Evolutionary conservation across 345 rosid genomes (phyloP), one percentile per base, ranked within the genome.

Genomic region (Dipteronia dyeriana): DNA sequence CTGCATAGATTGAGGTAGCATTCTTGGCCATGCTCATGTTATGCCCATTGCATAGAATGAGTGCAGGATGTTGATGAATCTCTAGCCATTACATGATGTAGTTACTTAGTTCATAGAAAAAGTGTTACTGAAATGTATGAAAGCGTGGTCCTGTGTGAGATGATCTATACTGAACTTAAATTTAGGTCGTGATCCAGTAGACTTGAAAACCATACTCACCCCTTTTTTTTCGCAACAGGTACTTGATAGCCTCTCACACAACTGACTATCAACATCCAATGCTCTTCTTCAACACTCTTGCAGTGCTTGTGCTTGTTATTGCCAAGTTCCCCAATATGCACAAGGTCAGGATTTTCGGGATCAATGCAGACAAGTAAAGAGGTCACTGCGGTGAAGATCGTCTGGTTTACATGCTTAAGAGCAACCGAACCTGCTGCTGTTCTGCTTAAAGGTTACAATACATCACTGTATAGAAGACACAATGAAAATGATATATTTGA

Each of bases 281-380:
- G 99, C 89, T 94, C 49, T 89, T 96, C 61, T 82, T 92, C 76
- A 94, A 94, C 92, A 94, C 98, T 7, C 80, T 97, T 56, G 98
- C 98, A 9, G 97, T 91, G 74, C 65, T 86, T 16, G 90, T 97
- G 79, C 95, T 94, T 23, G 99, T 97, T 45, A 71, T 97, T 66
- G 99, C 99, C 64, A 97, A 97, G 91, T 97, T 97, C 85, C 98
- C 97, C 16, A 90, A 97, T 70, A 97, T 97, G 99, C 99, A 97
- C 91, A 94, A 94, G 84, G 99, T 97, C 59, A 94, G 99, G 66
- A 97, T 97, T 81, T 97, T 97, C 72, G 99, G 99, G 81, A 97
- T 97, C 85, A 94, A 96, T 78, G 94, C 83, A 38, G 98, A 92
- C 72, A 88, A 63, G 80, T 93, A 85, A 90, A 90, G 70, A 22